Evolutionary conservation across 768 basidiomycete genomes (phyloP), one percentile per base, ranked within the genome.

Genomic region (Psilocybe azurescens): DNA sequence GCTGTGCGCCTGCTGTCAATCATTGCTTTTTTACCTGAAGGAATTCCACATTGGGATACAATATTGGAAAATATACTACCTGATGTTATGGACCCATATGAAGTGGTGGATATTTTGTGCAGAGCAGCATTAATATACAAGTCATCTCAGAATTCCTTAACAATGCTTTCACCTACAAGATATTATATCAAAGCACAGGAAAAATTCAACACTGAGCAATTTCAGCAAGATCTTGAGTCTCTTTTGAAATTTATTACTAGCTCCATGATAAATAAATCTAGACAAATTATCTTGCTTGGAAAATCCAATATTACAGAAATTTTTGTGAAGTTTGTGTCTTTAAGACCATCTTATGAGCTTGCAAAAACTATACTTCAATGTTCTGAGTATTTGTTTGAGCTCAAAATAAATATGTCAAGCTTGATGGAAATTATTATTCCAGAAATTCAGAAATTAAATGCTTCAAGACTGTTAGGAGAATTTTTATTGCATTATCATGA

Each of bases 131-230:
- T 60, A n/a, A 14, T 60, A 29, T 53, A 46, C 29, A 60, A 36
- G 14, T 13, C 8, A 44, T 5, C 52, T 13, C 36, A 54, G n/a
- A 9, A 60, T 38, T 8, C 18, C 6, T 5, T 60, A 6, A 53
- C 38, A 10, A 60, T 60, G 59, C 32, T 60, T 30, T 53, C 51
- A 30, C 59, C 59, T 32, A 60, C 52, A 14, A 30, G 59, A 13
- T 30, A 60, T n/a, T 54, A 60, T 30, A 29, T 60, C 18, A 20
- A 50, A 38, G n/a, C 11, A 36, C 41, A 11, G 7, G 28, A 24
- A 39, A 2, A 46, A 16, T 33, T 32, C 18, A 28, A 30, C 3
- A 2, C 13, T 47, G 14, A 16, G 30, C 16, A 14, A 47, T 47
- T 53, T 14, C 2, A 56, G 20, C 28, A 28, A 8, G 58, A 46